These are phyloP conservation scores for Leptodermis oblonga DNA, from an alignment of 257 asterid genomes.

Conservation along the genomic window DNA sequence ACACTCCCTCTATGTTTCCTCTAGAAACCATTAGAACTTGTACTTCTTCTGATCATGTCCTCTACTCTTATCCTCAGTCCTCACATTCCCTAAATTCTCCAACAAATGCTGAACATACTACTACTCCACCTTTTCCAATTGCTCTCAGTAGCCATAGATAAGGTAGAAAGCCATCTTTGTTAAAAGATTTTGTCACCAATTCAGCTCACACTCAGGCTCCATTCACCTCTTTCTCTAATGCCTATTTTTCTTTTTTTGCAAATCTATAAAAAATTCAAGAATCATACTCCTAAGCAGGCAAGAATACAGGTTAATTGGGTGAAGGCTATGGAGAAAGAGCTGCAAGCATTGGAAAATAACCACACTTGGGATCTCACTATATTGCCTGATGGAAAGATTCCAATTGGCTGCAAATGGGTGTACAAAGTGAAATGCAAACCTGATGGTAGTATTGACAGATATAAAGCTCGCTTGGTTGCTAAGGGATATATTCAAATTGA, in stretches of 20 bases:
- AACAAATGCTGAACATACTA: too few species aligned
- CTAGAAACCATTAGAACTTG: too few species aligned
- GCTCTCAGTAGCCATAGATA: too few species aligned
- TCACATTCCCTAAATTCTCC: too few species aligned
- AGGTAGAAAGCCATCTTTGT: too few species aligned
- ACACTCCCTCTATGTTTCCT: too few species aligned
- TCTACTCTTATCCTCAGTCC: too few species aligned
- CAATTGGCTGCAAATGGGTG: not conserved
- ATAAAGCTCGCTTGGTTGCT: not conserved
- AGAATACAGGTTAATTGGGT: not conserved
- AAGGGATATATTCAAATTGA: not conserved
- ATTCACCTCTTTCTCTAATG: too few species aligned
- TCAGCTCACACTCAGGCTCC: too few species aligned
- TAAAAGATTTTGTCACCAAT: too few species aligned
- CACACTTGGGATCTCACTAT: not conserved
- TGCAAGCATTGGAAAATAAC: not conserved
- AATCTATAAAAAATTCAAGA: not conserved
- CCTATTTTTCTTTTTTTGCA: not conserved
- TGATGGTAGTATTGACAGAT: not conserved
- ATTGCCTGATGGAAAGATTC: not conserved
- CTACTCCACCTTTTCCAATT: too few species aligned
- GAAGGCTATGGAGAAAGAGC: not conserved
- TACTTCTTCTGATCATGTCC: too few species aligned
- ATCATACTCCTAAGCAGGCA: not conserved
- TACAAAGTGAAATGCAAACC: not conserved